Percentiles rank a stretch among this genome's conserved stretches.
Conservation (phyloP, 345 rosid species). For the Sonneratia caseolaris region DNA sequence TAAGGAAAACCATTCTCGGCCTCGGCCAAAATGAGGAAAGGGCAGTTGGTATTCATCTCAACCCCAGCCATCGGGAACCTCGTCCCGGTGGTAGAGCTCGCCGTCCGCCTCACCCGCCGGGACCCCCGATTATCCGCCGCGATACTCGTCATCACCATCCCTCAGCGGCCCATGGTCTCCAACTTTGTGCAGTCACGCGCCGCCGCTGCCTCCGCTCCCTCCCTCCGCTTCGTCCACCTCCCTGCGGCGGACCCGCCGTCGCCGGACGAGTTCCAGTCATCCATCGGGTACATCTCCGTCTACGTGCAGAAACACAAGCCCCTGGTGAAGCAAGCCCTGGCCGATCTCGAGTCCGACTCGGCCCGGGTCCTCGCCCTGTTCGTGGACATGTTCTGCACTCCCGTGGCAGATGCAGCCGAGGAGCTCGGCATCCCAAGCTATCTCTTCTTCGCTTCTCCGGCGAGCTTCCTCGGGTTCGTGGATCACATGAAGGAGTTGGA, state of each 20-base stretch:
- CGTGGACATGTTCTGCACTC: constrained; percentile 28
- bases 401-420: constrained; percentile 27
- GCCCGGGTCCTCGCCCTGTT: constrained; percentile 16
- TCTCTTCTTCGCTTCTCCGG: constrained; percentile 26
- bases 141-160: constrained; percentile 11
- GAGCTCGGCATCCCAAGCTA: constrained; percentile 24
- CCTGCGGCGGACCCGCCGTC: constrained; percentile 16
- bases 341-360: constrained; percentile 11
- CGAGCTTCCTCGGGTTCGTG: constrained; percentile 25
- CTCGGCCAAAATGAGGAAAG: not conserved
- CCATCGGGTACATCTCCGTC: constrained; percentile 13
- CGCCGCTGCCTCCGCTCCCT: not conserved
- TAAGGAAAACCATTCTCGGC: too few relatives aligned
- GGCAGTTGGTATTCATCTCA: constrained; percentile 15
- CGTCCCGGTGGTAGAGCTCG: constrained; percentile 18
- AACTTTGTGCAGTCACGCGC: constrained; percentile 14
- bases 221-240: constrained; percentile 18
- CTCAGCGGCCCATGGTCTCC: constrained; percentile 14
- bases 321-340: constrained; percentile 18
- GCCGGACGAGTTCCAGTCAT: constrained; percentile 15
- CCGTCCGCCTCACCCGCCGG: constrained; percentile 13
- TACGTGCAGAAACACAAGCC: constrained; percentile 16
- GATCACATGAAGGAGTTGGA: constrained; percentile 17
- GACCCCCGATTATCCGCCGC: constrained; percentile 17
- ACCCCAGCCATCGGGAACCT: constrained; percentile 19